Percentiles rank a stretch among this genome's conserved stretches.
Conservation (phyloP, 1,284 basidiomycete species). For the Golubevia sp. region DNA sequence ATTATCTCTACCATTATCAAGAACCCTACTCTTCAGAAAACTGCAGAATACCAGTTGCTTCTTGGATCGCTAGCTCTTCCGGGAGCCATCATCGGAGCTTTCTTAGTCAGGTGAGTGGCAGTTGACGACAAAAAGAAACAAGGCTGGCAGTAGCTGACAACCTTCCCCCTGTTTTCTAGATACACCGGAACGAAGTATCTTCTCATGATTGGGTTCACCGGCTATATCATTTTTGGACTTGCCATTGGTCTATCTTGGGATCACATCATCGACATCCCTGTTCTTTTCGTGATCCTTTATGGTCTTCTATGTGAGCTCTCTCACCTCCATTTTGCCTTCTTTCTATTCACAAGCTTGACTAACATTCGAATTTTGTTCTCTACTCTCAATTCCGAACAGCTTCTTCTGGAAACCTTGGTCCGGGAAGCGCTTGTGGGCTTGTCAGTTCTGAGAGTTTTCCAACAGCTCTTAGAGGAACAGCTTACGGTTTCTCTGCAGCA, state of each 20-base stretch:
- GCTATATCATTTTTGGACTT: slow-evolving; percentile 75
- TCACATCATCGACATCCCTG: slow-evolving; percentile 71
- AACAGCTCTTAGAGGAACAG: slow-evolving; percentile 73
- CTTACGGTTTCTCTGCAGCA: slow-evolving; percentile 71
- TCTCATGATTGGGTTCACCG: slow-evolving; percentile 75
- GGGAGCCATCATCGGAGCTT: slow-evolving; percentile 70
- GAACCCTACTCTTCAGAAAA: slow-evolving; percentile 64
- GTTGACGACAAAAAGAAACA: slow-evolving; percentile 11
- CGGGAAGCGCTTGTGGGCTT: slow-evolving; percentile 74
- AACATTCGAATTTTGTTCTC: neutral
- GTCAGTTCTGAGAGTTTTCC: slow-evolving; percentile 64
- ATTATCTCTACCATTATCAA: slow-evolving; percentile 65
- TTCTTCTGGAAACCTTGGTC: slow-evolving; percentile 69
- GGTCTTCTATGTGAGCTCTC: slow-evolving; percentile 16
- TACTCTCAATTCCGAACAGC: neutral
- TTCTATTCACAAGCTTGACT: neutral
- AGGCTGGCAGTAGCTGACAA: neutral
- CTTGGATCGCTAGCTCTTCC: slow-evolving; percentile 73
- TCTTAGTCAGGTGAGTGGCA: slow-evolving; percentile 21
- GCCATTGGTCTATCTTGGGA: slow-evolving; percentile 74
- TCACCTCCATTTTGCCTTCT: slow-evolving; percentile 8
- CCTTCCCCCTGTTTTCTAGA: neutral
- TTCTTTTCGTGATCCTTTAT: slow-evolving; percentile 67
- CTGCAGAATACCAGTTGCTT: slow-evolving; percentile 74
- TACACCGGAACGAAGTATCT: slow-evolving; percentile 21